Base-by-base conservation (phyloP, 164 flowering plant genomes). In the Amborella trichopoda region DNA sequence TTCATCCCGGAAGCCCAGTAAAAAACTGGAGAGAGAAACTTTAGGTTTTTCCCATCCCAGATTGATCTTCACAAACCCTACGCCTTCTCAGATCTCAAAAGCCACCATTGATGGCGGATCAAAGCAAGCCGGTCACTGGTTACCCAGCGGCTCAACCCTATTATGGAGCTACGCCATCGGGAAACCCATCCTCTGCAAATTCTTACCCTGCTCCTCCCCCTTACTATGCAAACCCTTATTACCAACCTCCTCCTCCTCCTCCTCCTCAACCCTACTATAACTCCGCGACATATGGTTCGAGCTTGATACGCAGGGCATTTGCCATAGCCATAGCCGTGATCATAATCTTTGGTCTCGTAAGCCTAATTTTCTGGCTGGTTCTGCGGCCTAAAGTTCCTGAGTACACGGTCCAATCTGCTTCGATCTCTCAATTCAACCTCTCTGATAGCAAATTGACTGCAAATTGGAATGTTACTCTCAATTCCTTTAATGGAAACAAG, bases 361-460 rank as follows among this genome's bases (percentile, higher is more conserved):
- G 53, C 5, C 52, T 64, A 34, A 37, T 37, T 21, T 6, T 37
- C n/a, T 64, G 68, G 68, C 57, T 64, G 25, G 54, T 79, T 25
- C 66, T 83, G 55, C 83, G 88, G 14, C 96, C 96, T 8, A 68
- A 54, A 9, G 42, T 75, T 49, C 96, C 94, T 10, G 61, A 61
- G 12, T 64, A 83, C 67, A 59, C 60, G 1, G 59, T 87, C 57
- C 62, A 64, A 21, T 69, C 81, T 2, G 62, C 66, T 26, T 26
- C 76, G 1, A 53, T 83, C 36, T 43, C 88, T 30, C 50, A 64
- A 24, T 61, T 79, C 58, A 74, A 60, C 21, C 5, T 63, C 47
- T 50, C 65, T 14, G 23, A 61, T 2, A 25, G 62, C 34, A 52
- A 58, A 5, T 25, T 77, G 32, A 38, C 68, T 3, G 78, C 48